Conservation (phyloP, 495 filamentous ascomycete species). For the Hyaloscypha hepaticicola region DNA sequence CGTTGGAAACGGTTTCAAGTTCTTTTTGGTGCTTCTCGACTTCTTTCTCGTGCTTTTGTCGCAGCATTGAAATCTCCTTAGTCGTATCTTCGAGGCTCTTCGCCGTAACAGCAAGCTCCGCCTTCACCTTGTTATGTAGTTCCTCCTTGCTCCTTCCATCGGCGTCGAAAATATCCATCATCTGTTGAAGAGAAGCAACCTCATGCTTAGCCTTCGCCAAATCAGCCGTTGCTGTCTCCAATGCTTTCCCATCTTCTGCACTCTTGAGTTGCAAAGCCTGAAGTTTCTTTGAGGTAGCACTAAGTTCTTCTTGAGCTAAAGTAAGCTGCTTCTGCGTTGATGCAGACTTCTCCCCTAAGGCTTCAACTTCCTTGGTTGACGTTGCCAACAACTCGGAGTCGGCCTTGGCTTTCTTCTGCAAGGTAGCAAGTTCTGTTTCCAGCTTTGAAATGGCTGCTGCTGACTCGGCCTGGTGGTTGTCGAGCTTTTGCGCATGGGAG, state of each 20-base stretch:
- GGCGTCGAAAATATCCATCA: slow-evolving; percentile 37
- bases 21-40: slow-evolving; percentile 51
- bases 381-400: slow-evolving; percentile 36
- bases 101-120: slow-evolving; percentile 41
- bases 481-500: slow-evolving; percentile 36
- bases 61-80: slow-evolving; percentile 33
- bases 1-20: slow-evolving; percentile 49
- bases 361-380: slow-evolving; percentile 42
- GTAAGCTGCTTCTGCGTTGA: slow-evolving; percentile 37
- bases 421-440: slow-evolving; percentile 41
- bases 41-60: slow-evolving; percentile 48
- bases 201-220: slow-evolving; percentile 38
- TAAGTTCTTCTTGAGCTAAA: slow-evolving; percentile 40
- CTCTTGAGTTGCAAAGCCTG: slow-evolving; percentile 34
- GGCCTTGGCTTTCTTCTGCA: slow-evolving; percentile 34
- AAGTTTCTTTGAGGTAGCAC: slow-evolving; percentile 28
- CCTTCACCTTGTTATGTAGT: slow-evolving; percentile 39
- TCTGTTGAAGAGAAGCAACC: slow-evolving; percentile 38
- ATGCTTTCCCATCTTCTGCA: slow-evolving; percentile 34
- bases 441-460: slow-evolving; percentile 35
- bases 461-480: slow-evolving; percentile 22
- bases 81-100: slow-evolving; percentile 47
- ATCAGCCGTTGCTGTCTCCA: slow-evolving; percentile 40
- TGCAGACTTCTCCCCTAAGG: slow-evolving; percentile 40
- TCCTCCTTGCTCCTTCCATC: slow-evolving; percentile 37